Percentiles rank a stretch among this genome's conserved stretches.
These are phyloP conservation scores for Zygosaccharomyces sapae DNA, from an alignment of 1,139 yeast species.

Conservation along the genomic window DNA sequence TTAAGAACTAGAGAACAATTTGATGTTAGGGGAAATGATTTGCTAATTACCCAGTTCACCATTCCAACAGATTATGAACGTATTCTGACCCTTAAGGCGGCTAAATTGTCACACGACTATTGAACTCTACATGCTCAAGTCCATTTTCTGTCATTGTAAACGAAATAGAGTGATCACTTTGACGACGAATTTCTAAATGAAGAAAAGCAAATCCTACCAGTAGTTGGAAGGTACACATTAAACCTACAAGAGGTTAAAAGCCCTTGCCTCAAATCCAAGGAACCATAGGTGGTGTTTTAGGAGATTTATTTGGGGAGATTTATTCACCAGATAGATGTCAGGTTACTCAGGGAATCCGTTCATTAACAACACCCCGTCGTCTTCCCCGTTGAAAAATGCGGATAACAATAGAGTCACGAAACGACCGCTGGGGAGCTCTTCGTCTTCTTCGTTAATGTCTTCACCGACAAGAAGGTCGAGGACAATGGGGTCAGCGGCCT, in stretches of 20 bases:
- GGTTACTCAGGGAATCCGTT: constrained; percentile 28
- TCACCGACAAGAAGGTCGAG: constrained; percentile 34
- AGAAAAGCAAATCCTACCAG: not conserved
- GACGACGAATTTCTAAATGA: not conserved
- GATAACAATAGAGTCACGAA: constrained; percentile 21
- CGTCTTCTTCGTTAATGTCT: constrained; percentile 25
- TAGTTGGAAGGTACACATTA: not conserved
- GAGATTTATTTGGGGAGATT: not conserved
- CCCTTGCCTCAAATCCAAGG: no score
- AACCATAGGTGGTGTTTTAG: not conserved
- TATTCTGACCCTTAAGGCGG: constrained; percentile 25
- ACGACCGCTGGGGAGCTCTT: constrained; percentile 24
- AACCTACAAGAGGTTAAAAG: not conserved
- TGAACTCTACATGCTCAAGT: no score
- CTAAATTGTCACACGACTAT: constrained; percentile 3
- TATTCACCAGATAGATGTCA: constrained; percentile 14
- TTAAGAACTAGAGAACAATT: constrained; percentile 55
- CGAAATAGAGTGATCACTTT: not conserved
- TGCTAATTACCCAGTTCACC: constrained; percentile 23
- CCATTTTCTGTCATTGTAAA: not conserved
- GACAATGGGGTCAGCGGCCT: constrained; percentile 32
- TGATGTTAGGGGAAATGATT: constrained; percentile 60
- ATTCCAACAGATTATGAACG: constrained; percentile 34
- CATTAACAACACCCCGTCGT: constrained; percentile 32
- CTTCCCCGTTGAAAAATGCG: constrained; percentile 29